phyloP scores from a whole-genome alignment of 768 basidiomycete species.

The Pleurotus cornucopiae region DNA sequence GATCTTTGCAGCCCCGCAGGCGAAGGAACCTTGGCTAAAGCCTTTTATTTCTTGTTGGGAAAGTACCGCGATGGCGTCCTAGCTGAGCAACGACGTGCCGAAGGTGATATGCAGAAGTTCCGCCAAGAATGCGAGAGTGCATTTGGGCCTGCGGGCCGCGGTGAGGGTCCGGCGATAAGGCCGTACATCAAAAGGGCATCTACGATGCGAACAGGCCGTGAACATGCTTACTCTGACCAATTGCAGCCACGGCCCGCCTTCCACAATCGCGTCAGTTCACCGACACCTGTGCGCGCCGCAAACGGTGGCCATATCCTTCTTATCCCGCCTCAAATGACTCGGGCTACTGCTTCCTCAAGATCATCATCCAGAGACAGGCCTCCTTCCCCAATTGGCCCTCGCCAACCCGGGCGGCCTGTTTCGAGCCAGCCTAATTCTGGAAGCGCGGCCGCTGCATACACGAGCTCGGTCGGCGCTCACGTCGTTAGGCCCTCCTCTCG shows the following conservation, averaged over 20 bases:
- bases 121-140: conserved; percentile 3
- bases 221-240: conserved; percentile 22
- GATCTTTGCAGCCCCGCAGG: conserved; percentile 71
- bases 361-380: conserved; percentile 33
- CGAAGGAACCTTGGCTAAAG: conserved; percentile 74
- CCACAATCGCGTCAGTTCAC: conserved; percentile 5
- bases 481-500: neutral
- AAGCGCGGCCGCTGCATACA: neutral
- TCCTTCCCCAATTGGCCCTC: conserved; percentile 49
- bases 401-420: conserved; percentile 26
- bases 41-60: conserved; percentile 81
- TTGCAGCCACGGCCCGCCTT: neutral
- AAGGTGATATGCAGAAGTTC: conserved; percentile 37
- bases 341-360: neutral
- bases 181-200: conserved; percentile 7
- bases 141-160: neutral
- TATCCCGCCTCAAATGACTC: neutral
- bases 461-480: neutral
- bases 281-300: conserved; percentile 4
- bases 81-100: conserved; percentile 33
- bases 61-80: conserved; percentile 63
- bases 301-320: neutral
- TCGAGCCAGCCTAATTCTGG: conserved; percentile 5
- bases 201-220: neutral
- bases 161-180: neutral